phyloP scores from a whole-genome alignment of 2,329 filamentous ascomycete genomes.

The Aspergillus fijiensis region DNA sequence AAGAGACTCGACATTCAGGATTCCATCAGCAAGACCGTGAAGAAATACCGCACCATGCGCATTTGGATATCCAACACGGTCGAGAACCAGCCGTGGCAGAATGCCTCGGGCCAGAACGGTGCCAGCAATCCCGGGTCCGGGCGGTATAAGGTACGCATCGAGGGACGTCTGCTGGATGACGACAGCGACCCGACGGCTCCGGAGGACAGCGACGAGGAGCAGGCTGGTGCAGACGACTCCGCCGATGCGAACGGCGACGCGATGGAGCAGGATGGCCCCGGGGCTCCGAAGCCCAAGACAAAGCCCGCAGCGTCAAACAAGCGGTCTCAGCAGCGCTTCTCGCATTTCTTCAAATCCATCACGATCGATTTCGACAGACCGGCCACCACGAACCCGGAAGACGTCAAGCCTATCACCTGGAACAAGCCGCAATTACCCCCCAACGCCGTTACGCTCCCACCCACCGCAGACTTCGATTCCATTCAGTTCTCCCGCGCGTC shows the following conservation, averaged over 20 bases:
- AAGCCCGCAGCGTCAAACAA: slow-evolving; percentile 19
- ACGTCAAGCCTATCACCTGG: slow-evolving; percentile 68
- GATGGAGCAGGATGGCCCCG: slow-evolving; percentile 61
- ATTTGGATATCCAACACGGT: slow-evolving; percentile 95
- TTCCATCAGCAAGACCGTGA: slow-evolving; percentile 70
- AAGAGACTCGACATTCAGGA: slow-evolving; percentile 91
- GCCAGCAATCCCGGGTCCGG: slow-evolving; percentile 39
- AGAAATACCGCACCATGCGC: slow-evolving; percentile 80
- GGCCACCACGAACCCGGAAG: slow-evolving; percentile 42
- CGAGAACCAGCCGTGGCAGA: slow-evolving; percentile 93
- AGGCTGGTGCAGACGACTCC: slow-evolving; percentile 25
- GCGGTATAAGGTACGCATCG: slow-evolving; percentile 82
- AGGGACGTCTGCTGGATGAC: slow-evolving; percentile 78
- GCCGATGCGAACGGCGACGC: slow-evolving; percentile 43
- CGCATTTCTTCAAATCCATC: slow-evolving; percentile 54
- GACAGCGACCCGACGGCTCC: slow-evolving; percentile 55
- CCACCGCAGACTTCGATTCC: slow-evolving; percentile 80
- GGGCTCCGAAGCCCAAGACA: slow-evolving; percentile 30
- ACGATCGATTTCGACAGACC: slow-evolving; percentile 53
- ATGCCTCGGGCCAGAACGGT: slow-evolving; percentile 69
- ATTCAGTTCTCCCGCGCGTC: slow-evolving; percentile 87
- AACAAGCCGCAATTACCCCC: slow-evolving; percentile 67
- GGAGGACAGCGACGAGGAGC: slow-evolving; percentile 49
- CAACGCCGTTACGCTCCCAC: slow-evolving; percentile 54
- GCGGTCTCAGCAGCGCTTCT: slow-evolving; percentile 43